phyloP scores from a whole-genome alignment of 176 grass and related monocot species.

The Aegilops longissima region DNA sequence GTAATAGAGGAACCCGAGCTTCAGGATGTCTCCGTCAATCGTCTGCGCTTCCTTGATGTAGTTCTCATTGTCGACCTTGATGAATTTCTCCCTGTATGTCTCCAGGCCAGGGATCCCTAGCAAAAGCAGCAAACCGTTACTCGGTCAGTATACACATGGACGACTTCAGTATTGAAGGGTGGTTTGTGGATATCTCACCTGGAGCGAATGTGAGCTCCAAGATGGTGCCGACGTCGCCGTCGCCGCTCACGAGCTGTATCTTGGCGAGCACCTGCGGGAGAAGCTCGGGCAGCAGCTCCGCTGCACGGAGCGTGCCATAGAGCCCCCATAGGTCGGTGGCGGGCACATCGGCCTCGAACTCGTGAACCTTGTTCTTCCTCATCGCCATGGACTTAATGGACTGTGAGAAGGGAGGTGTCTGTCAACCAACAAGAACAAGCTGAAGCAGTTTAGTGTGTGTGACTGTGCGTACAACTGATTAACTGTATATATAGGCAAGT shows the following conservation, averaged over 20 bases:
- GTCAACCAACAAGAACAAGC: neutral
- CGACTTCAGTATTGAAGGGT: neutral
- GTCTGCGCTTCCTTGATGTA: constrained; percentile 35
- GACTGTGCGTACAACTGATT: neutral
- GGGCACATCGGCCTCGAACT: constrained; percentile 26
- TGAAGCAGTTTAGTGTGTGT: neutral
- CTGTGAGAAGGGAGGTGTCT: neutral
- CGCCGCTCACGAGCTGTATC: constrained; percentile 21
- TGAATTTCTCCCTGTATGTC: constrained; percentile 26
- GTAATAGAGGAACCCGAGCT: constrained; percentile 38
- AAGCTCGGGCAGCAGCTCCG: constrained; percentile 11
- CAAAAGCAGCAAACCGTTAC: neutral
- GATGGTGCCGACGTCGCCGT: constrained; percentile 30
- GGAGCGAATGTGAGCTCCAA: constrained; percentile 36
- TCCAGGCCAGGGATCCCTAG: constrained; percentile 22
- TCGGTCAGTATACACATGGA: neutral
- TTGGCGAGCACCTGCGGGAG: constrained; percentile 19
- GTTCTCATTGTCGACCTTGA: constrained; percentile 30
- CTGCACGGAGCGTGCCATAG: constrained; percentile 32
- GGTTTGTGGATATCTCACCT: constrained; percentile 13
- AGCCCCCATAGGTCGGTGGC: constrained; percentile 20
- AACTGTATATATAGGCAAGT: neutral
- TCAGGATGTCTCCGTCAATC: constrained; percentile 28
- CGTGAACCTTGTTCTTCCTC: constrained; percentile 33
- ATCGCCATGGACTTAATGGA: neutral